Percentiles rank a stretch among this genome's conserved stretches.
phyloP scores from a whole-genome alignment of 352 stramenopile genomes.

The Peronospora destructor region DNA sequence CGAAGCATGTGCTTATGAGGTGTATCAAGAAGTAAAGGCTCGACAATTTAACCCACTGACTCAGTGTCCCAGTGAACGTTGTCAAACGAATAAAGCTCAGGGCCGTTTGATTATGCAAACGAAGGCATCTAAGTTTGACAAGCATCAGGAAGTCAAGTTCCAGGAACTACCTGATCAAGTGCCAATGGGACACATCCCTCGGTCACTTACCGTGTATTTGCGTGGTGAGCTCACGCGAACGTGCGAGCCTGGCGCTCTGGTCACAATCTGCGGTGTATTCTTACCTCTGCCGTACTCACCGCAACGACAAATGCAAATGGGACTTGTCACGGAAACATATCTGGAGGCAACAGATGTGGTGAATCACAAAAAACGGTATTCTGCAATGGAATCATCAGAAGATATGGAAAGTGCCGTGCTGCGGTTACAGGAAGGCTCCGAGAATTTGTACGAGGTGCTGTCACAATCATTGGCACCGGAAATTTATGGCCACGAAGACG shows the following conservation, averaged over 20 bases:
- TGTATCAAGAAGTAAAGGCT: slow-evolving; percentile 94
- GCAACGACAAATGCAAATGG: slow-evolving; percentile 94
- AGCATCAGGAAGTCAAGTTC: slow-evolving; percentile 98
- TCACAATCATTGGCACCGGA: slow-evolving; percentile 95
- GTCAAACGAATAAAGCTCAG: slow-evolving; percentile 69
- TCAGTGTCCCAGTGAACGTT: slow-evolving; percentile 87
- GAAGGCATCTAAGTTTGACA: slow-evolving; percentile 96
- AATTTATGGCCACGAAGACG: slow-evolving; percentile 99
- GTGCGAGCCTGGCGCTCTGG: slow-evolving; percentile 91
- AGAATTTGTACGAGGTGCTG: slow-evolving; percentile 90
- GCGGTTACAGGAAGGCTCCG: slow-evolving; percentile 50
- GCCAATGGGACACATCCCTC: slow-evolving; percentile 97
- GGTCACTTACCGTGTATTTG: slow-evolving; percentile 88
- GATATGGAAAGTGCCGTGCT: slow-evolving; percentile 76
- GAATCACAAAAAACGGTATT: slow-evolving; percentile 97
- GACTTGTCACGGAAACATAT: slow-evolving; percentile 96
- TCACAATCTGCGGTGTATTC: slow-evolving; percentile 96
- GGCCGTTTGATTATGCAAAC: slow-evolving; percentile 92
- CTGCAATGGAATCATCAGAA: slow-evolving; percentile 85
- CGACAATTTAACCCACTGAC: slow-evolving; percentile 92
- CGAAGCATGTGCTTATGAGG: slow-evolving; percentile 92
- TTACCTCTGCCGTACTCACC: slow-evolving; percentile 89
- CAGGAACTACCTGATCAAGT: slow-evolving; percentile 92
- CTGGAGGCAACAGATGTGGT: slow-evolving; percentile 92
- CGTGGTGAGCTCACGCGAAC: slow-evolving; percentile 90